phyloP scores from a whole-genome alignment of 495 filamentous ascomycete genomes.

The Entonaema liquescens region DNA sequence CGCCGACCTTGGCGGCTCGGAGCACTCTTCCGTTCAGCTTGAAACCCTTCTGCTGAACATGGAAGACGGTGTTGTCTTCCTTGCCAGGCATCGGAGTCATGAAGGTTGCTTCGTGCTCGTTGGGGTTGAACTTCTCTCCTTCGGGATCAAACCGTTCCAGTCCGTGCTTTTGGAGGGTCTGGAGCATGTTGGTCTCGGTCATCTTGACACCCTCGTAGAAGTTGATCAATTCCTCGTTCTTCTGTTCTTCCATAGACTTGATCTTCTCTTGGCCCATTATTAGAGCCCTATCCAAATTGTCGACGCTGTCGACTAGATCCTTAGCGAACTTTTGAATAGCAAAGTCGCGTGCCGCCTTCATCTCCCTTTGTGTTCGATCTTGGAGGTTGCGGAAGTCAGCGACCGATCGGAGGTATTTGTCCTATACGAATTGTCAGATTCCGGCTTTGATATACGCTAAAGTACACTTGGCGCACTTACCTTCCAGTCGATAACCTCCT shows the following conservation, averaged over 20 bases:
- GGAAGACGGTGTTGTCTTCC: conserved; percentile 90
- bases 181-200: conserved; percentile 89
- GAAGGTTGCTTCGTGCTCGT: conserved; percentile 95
- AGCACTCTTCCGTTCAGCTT: conserved; percentile 87
- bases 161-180: conserved; percentile 91
- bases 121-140: conserved; percentile 88
- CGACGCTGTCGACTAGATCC: conserved; percentile 91
- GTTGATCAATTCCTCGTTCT: conserved; percentile 74
- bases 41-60: conserved; percentile 95
- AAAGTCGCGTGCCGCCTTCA: conserved; percentile 85
- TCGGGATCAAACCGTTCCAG: conserved; percentile 87
- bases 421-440: conserved; percentile 60
- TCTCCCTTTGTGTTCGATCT: conserved; percentile 90
- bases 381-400: conserved; percentile 98
- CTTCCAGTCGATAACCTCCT: conserved; percentile 86
- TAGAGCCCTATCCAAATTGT: conserved; percentile 96
- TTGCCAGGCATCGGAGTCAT: conserved; percentile 83
- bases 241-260: conserved; percentile 58
- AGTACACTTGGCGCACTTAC: conserved; percentile 56
- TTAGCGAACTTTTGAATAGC: conserved; percentile 94
- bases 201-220: conserved; percentile 91
- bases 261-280: conserved; percentile 81
- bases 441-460: conserved; percentile 12
- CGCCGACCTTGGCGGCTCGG: conserved; percentile 93
- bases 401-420: conserved; percentile 89